Base-by-base conservation (phyloP, 2,329 filamentous ascomycete genomes). In the Colletotrichum scovillei region DNA sequence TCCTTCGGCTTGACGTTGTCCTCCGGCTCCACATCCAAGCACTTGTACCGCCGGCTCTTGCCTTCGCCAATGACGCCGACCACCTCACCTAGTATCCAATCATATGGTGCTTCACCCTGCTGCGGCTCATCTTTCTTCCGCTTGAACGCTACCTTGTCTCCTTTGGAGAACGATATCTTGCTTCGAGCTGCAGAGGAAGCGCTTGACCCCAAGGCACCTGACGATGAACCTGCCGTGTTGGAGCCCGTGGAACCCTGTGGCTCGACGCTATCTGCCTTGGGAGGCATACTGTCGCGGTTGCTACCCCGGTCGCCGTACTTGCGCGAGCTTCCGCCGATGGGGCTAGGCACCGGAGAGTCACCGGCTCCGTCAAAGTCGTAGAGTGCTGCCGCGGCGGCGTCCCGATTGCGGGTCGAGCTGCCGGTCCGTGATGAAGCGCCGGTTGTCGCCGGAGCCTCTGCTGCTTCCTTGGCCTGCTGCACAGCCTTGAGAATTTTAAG, bases 81-180 rank as follows among this genome's bases (percentile, higher is more conserved):
- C 64, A 96, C 94, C 73, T 93, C 92, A 63, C 94, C 94, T 60
- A 95, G 89, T 68, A 95, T 95, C 87, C 91, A 93, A 76, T 93
- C 92, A 4, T 82, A 79, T 24, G 78, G 76, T 82, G 85, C 79
- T 80, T 89, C 80, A 85, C 87, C 76, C 80, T 83, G 63, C 82
- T 85, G 73, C 81, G 74, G 74, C 53, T 75, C 82, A 8, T 83
- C 79, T 24, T 84, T 82, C 78, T 91, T 92, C 1, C 90, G 88
- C 77, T 90, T 91, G 82, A 92, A 93, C 0, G 91, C 91, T 5
- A 93, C 91, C 72, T 91, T 88, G 75, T 92, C 90, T n/a, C 88
- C 88, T 75, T 89, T 89, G 71, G 85, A 83, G 76, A 92, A 92
- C 16, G 86, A 83, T 32, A 91, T 85, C 79, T 90, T 91, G 70